Base-by-base conservation (phyloP, 768 basidiomycete genomes). In the Suillus tomentosus region DNA sequence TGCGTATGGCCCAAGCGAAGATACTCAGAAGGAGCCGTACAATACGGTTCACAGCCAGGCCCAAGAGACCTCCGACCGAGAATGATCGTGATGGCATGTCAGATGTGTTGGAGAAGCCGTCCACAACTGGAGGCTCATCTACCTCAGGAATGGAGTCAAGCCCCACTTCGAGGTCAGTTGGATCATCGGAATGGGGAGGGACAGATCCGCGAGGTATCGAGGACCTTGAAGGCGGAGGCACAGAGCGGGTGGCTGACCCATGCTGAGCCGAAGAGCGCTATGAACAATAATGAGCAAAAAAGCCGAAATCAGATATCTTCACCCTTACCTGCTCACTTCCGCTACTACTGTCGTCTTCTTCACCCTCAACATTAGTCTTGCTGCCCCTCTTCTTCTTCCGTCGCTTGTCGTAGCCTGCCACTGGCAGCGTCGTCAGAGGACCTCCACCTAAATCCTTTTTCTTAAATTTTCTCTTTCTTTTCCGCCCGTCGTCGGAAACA, bases 131-230 rank as follows among this genome's bases (percentile, higher is more conserved):
- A 34, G 75, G 80, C 70, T 90, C 89, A 3, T 91, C 86, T 36
- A 80, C 79, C 78, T 92, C 91, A 6, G 83, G 79, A 69, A 92
- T 89, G 9, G 87, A 84, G 27, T 84, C 77, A 34, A 92, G 80
- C 2, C 84, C 82, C 66, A 82, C 79, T 63, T 85, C 85, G 37
- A 80, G 74, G 31, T 84, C 79, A 8, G 73, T 70, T 11, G 69
- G 64, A n/a, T 77, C 69, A 15, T 73, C 61, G 67, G 75, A 63
- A 40, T 79, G 74, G 15, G 81, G 81, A 19, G 85, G 83, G 22
- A 77, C 74, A 15, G 84, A 82, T 22, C 70, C 65, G 39, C 81
- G 79, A 24, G 73, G 73, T 53, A 73, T 69, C 19, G 81, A 81
- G 24, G 75, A 69, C 63, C 78, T 77, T 57, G 70, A 62, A 19